Conservation (phyloP, 2,329 filamentous ascomycete species). For the Herpotrichia juniperi region DNA sequence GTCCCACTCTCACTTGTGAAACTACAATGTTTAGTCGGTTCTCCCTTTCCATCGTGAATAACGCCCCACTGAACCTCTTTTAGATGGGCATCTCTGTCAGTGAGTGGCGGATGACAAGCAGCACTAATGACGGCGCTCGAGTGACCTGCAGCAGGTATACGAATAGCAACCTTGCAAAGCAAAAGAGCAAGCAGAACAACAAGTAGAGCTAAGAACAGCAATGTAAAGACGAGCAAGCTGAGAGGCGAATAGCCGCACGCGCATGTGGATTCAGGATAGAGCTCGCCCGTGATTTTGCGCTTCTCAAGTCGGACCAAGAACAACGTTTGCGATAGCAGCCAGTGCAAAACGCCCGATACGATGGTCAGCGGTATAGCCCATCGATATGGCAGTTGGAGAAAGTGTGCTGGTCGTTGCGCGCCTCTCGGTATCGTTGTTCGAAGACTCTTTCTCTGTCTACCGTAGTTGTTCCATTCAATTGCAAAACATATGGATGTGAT, state of each 20-base stretch:
- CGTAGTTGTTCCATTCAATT: not conserved
- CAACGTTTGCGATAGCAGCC: not conserved
- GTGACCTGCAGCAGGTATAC: conserved; percentile 1
- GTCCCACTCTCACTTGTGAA: too few species aligned
- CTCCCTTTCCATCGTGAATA: not conserved
- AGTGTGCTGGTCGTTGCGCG: not conserved
- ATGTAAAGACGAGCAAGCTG: not conserved
- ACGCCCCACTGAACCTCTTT: conserved; percentile 6
- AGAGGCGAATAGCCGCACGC: not conserved
- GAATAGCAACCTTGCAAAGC: not conserved
- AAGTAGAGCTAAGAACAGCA: not conserved
- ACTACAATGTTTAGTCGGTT: conserved; percentile 1
- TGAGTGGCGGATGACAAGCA: conserved; percentile 7
- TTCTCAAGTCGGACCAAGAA: not conserved
- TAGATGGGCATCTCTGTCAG: conserved; percentile 3
- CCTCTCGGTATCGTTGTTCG: not conserved
- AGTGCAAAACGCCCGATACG: not conserved
- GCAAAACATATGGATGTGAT: not conserved
- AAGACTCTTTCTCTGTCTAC: not conserved
- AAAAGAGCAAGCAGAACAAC: not conserved
- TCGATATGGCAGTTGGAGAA: not conserved
- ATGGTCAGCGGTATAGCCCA: not conserved
- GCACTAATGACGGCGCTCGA: conserved; percentile 6
- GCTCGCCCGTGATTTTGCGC: not conserved
- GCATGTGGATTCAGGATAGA: not conserved